phyloP scores from a whole-genome alignment of 768 basidiomycete genomes.

The Clitopilus passeckerianus region DNA sequence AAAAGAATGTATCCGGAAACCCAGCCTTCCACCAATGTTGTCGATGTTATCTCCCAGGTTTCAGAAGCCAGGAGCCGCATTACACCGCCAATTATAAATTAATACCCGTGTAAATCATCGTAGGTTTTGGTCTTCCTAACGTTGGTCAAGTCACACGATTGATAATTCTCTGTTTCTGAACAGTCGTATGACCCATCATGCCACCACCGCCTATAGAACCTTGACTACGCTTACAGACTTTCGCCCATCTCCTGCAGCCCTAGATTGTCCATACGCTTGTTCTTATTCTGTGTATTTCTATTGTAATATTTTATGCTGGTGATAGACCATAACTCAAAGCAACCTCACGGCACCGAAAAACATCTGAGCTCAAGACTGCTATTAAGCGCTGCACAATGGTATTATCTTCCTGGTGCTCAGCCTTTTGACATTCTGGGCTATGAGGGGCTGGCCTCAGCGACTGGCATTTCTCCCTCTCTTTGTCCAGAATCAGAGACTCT shows the following conservation, averaged over 20 bases:
- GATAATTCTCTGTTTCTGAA: too few relatives aligned
- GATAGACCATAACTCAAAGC: background rate
- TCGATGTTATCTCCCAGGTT: constrained; percentile 7
- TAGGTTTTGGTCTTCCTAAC: background rate
- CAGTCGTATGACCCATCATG: background rate
- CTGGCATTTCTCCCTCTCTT: too few relatives aligned
- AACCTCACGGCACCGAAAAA: background rate
- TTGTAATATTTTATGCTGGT: background rate
- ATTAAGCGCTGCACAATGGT: too few relatives aligned
- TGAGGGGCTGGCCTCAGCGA: too few relatives aligned
- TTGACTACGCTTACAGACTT: background rate
- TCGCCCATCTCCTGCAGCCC: background rate
- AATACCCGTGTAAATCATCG: background rate
- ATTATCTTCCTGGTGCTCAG: too few relatives aligned
- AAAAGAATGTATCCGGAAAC: constrained; percentile 60
- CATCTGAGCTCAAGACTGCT: too few relatives aligned
- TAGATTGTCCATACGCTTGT: background rate
- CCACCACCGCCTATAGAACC: background rate
- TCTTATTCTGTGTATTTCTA: background rate
- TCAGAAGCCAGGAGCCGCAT: constrained; percentile 5
- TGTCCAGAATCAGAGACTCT: too few relatives aligned
- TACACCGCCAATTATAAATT: constrained; percentile 8
- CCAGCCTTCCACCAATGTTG: constrained; percentile 4
- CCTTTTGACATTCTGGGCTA: too few relatives aligned
- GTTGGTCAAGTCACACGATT: too few relatives aligned